Base-by-base conservation (phyloP, 2,329 filamentous ascomycete genomes). In the Lecanoromycetidae sp. region DNA sequence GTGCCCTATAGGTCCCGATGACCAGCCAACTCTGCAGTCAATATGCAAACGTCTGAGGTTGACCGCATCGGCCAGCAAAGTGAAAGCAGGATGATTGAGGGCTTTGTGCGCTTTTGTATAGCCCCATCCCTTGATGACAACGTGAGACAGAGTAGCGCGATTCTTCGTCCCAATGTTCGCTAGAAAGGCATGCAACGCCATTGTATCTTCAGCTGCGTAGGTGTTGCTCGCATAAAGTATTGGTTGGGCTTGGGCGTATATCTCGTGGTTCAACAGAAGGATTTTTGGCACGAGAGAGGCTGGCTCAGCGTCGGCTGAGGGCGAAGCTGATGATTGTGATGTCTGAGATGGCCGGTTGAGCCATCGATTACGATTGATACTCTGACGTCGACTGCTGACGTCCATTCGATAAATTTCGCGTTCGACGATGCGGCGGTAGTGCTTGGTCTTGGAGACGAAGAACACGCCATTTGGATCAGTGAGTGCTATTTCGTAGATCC, bases 31-130 rank as follows among this genome's bases (percentile, higher is more conserved):
- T 0, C 6, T 35, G 5, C 51, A 51, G n/a, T 60, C 54, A 15
- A 63, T 50, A 7, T 46, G 48, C 19, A 66, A 53, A 2, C 50
- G 49, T 10, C 56, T 50, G 29, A 65, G 51, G 19, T 62, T 61
- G 5, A 55, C 57, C 4, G 61, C 61, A 33, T 47, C 52, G 5
- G 53, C 50, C 0, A 65, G 56, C 13, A 56, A 47, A 12, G 60
- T 57, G 19, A 66, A 60, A 29, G 58, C 58, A 1, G 60, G 53
- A 38, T 63, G 57, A 44, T 63, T 63, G 52, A 64, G 60, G 4
- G 53, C 56, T 40, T 58, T 60, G 34, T 55, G 52, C n/a, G 56
- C 52, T 17, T 55, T 56, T 0, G 56, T 56, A 6, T 49, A 30
- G 10, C 49, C 53, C 57, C 57, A 64, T 10, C 47, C 42, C 4